Base-by-base conservation (phyloP, 768 basidiomycete genomes). In the Tubosaeta sp. region DNA sequence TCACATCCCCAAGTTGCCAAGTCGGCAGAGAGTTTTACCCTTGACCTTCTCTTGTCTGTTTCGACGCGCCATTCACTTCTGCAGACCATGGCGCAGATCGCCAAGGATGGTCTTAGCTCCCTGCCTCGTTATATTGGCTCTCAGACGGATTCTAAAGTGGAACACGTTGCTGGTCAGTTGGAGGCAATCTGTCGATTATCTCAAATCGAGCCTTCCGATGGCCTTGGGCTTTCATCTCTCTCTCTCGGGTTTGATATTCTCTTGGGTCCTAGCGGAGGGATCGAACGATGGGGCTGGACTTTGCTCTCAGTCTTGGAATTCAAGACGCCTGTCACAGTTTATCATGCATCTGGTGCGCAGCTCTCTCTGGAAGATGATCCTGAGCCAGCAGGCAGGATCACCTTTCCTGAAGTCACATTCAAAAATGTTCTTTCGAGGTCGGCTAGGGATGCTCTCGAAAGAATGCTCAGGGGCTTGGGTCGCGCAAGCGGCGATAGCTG, bases 201-300 rank as follows among this genome's bases (percentile, higher is more conserved):
- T 31, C 39, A 46, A 4, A 61, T 64, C 48, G 43, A 59, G 7
- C 10, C 46, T 25, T 50, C 59, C 2, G 60, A 57, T 50, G 27
- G 37, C n/a, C 39, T 48, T 32, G 63, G 71, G 13, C 59, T 78
- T 27, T 61, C 72, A 2, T 60, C 76, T n/a, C 74, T 89, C 32
- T 74, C 79, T 13, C 66, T 72, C 14, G 75, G 74, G 34, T 72
- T 91, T 3, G 80, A 77, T 8, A 79, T 78, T 50, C 74, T 93
- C 6, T 76, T 95, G 1, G 93, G 93, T 4, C 86, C 92, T 1
- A 78, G 73, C 0, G 91, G 92, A 6, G 86, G 88, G 0, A 82
- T 97, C 16, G 92, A 97, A 60, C 85, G 85, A 66, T 98, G 94
- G 95, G 90, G 92, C 5, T 93, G 88, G 86, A 80, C 81, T 44